Conservation (phyloP, 129 eudicot genomes). For the Chrysanthemum makinoi region DNA sequence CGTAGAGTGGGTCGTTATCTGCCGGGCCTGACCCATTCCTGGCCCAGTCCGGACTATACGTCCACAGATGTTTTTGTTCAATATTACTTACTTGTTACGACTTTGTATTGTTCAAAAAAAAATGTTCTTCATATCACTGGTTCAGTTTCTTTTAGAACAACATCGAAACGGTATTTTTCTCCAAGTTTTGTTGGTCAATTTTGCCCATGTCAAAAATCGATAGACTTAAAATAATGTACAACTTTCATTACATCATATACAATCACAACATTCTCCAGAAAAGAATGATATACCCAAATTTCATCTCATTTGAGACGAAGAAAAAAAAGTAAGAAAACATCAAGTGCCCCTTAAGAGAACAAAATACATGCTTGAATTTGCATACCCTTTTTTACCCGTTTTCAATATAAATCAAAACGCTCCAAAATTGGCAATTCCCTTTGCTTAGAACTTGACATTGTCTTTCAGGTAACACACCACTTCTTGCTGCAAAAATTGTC, state of each 20-base stretch:
- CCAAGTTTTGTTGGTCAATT: too few species aligned
- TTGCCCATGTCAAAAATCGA: not conserved
- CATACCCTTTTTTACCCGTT: not conserved
- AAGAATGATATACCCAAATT: constrained; percentile 3
- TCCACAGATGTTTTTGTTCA: too few species aligned
- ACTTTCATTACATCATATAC: constrained; percentile 15
- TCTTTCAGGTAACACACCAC: constrained; percentile 80
- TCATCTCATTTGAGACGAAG: constrained; percentile 9
- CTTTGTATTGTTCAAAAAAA: too few species aligned
- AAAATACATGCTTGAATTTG: constrained; percentile 10
- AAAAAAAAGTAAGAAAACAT: too few species aligned
- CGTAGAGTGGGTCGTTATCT: too few species aligned
- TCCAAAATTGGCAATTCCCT: constrained; percentile 19
- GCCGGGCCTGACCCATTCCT: too few species aligned
- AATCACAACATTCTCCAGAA: not conserved
- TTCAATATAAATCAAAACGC: not conserved
- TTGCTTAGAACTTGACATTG: constrained; percentile 66
- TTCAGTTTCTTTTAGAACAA: too few species aligned
- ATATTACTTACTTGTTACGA: too few species aligned
- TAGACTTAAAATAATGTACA: constrained; percentile 1
- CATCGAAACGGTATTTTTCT: too few species aligned
- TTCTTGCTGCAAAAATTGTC: constrained; percentile 74
- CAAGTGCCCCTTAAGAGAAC: constrained; percentile 1
- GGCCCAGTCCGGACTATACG: too few species aligned
- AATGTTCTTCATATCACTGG: too few species aligned